These are phyloP conservation scores for Cryptosporidium meleagridis DNA, from an alignment of 169 alveolate genomes.

Conservation along the genomic window DNA sequence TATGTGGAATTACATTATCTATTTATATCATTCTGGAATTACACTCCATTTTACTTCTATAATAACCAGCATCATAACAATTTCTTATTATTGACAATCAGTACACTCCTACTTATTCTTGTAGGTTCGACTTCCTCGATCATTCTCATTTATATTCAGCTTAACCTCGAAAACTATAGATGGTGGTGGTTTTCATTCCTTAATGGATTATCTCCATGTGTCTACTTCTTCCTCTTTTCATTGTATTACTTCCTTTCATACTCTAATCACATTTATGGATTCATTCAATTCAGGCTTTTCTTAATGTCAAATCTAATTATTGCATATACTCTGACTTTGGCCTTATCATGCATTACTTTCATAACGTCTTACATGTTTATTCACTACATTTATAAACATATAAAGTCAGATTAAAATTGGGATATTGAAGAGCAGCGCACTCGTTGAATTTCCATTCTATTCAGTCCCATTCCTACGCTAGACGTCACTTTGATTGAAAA, in stretches of 20 bases:
- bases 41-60: constrained; percentile 66
- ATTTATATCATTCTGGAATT: constrained; percentile 52
- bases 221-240: constrained; percentile 53
- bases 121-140: constrained; percentile 65
- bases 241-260: constrained; percentile 39
- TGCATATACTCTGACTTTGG: constrained; percentile 32
- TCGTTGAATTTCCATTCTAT: not conserved
- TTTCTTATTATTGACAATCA: constrained; percentile 27
- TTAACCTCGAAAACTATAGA: constrained; percentile 63
- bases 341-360: constrained; percentile 43
- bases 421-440: not conserved
- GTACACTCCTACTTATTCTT: constrained; percentile 40
- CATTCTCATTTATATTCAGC: constrained; percentile 51
- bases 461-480: not conserved
- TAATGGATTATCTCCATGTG: constrained; percentile 61
- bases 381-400: constrained; percentile 59
- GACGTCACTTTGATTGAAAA: not conserved
- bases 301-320: constrained; percentile 30
- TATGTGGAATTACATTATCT: constrained; percentile 57
- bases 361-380: constrained; percentile 47
- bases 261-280: constrained; percentile 58
- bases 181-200: constrained; percentile 75
- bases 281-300: constrained; percentile 41
- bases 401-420: constrained; percentile 50
- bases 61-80: constrained; percentile 52